Base-by-base conservation (phyloP, 352 stramenopile species). In the Globisporangium middletonii region DNA sequence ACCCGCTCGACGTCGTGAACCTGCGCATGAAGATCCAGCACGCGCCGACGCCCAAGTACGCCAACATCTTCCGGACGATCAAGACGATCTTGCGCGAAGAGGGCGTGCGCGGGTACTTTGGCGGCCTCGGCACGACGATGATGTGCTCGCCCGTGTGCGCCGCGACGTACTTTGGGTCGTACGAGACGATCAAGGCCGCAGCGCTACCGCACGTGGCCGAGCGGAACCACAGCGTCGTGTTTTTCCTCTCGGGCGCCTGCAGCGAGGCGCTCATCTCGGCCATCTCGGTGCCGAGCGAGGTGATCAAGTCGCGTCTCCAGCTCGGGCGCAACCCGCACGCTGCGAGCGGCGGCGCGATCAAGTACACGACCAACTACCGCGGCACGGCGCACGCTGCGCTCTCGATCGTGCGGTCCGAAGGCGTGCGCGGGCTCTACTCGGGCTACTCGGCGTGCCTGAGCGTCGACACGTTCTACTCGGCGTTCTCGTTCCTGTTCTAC, bases 401-500 rank as follows among this genome's bases (percentile, higher is more conserved):
- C 42, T 86, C 78, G 9, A 92, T 94, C 45, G 38, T 89, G 28
- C 66, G 72, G 23, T 74, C 71, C 7, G 80, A 94, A 56, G 84
- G 84, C 23, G 41, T 89, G 15, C 56, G 63, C 4, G 82, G 82
- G 26, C 69, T 94, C 15, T 94, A 90, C 55, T 63, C 75, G 1
- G 82, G 82, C 43, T 92, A 90, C 68, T 76, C 75, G 65, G 75
- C 82, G 15, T 94, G 79, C 63, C 58, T 94, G 53, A 86, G 81
- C 51, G 77, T 90, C 9, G 84, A 94, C 60, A 88, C 79, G 23
- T 77, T 88, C 65, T 89, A 86, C 64, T 88, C 80, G 51, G 84
- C 78, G 19, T 89, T 91, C 57, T 87, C 75, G 49, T 94, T 94
- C 56, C 48, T 94, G n/a, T 86, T 80, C 52, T 94, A 92, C 72